Conservation (phyloP, 2,329 filamentous ascomycete genomes). For the Xylaria sp. region DNA sequence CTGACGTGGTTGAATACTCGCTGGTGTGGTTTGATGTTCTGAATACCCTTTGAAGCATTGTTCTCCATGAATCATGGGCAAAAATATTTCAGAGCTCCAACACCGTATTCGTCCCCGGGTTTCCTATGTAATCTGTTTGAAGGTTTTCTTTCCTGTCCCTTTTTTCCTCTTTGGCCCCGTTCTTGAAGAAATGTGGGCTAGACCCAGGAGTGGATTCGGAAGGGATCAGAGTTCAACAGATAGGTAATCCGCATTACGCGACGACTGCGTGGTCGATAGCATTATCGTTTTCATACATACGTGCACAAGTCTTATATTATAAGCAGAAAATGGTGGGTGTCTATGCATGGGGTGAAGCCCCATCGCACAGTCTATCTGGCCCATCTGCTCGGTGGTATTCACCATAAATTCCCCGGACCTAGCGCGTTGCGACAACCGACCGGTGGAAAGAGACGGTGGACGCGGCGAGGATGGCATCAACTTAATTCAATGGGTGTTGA, state of each 20-base stretch:
- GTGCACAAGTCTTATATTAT: neutral
- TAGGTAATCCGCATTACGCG: slow-evolving; percentile 2
- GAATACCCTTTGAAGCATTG: slow-evolving; percentile 2
- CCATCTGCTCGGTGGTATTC: slow-evolving; percentile 25
- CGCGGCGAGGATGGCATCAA: slow-evolving; percentile 1
- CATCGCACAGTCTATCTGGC: slow-evolving; percentile 11
- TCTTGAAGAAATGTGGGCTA: slow-evolving; percentile 13
- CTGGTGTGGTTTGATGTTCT: slow-evolving; percentile 10
- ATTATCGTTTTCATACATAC: slow-evolving; percentile 2
- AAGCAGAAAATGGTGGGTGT: neutral
- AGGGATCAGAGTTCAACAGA: neutral
- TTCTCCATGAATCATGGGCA: slow-evolving; percentile 7
- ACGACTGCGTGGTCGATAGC: neutral
- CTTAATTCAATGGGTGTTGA: neutral
- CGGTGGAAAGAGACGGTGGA: slow-evolving; percentile 11
- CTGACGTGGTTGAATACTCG: slow-evolving; percentile 24
- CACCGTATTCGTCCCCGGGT: slow-evolving; percentile 1
- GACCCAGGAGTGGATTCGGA: slow-evolving; percentile 1
- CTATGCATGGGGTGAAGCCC: neutral
- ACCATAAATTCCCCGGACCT: slow-evolving; percentile 14
- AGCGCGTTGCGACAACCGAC: slow-evolving; percentile 1
- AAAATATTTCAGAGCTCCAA: neutral
- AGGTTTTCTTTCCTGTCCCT: neutral
- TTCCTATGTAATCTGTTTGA: neutral
- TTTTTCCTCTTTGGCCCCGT: neutral